Percentiles rank a stretch among this genome's conserved stretches.
phyloP scores from a whole-genome alignment of 352 stramenopile species.

The Pilasporangium apinafurcum region DNA sequence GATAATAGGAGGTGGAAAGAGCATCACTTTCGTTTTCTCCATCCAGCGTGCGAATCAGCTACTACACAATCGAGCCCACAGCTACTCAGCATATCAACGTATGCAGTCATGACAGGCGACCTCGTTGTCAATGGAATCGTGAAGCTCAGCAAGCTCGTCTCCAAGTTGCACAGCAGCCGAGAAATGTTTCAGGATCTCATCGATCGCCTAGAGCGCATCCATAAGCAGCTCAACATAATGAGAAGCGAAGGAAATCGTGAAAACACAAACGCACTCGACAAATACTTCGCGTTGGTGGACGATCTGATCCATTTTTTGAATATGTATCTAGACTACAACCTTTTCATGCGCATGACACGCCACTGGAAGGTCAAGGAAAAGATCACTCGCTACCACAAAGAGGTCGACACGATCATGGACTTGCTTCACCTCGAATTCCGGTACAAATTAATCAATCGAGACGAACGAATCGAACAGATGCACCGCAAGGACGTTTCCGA shows the following conservation, averaged over 20 bases:
- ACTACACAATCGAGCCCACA: too few relatives aligned
- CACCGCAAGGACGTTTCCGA: too few relatives aligned
- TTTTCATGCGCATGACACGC: background rate
- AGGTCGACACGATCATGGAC: slow-evolving; percentile 3
- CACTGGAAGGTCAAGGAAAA: slow-evolving; percentile 10
- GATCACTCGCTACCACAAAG: slow-evolving; percentile 7
- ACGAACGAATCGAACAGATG: background rate
- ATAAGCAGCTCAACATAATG: slow-evolving; percentile 3
- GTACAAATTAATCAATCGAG: background rate
- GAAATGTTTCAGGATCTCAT: slow-evolving; percentile 11
- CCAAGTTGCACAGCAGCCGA: slow-evolving; percentile 7
- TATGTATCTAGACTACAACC: slow-evolving; percentile 1
- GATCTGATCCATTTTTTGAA: slow-evolving; percentile 4
- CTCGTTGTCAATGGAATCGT: slow-evolving; percentile 1
- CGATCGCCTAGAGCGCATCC: background rate
- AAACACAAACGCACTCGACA: background rate
- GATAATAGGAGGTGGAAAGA: too few relatives aligned
- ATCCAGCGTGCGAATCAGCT: too few relatives aligned
- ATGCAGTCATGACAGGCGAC: too few relatives aligned
- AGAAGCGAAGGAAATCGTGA: slow-evolving; percentile 1
- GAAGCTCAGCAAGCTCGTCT: slow-evolving; percentile 1
- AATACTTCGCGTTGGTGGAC: slow-evolving; percentile 4
- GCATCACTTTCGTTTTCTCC: too few relatives aligned
- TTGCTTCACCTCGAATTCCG: slow-evolving; percentile 3
- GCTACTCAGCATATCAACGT: too few relatives aligned